Percentiles rank a stretch among this genome's conserved stretches.
Conservation (phyloP, 2,329 filamentous ascomycete genomes). For the Fusarium miscanthi region DNA sequence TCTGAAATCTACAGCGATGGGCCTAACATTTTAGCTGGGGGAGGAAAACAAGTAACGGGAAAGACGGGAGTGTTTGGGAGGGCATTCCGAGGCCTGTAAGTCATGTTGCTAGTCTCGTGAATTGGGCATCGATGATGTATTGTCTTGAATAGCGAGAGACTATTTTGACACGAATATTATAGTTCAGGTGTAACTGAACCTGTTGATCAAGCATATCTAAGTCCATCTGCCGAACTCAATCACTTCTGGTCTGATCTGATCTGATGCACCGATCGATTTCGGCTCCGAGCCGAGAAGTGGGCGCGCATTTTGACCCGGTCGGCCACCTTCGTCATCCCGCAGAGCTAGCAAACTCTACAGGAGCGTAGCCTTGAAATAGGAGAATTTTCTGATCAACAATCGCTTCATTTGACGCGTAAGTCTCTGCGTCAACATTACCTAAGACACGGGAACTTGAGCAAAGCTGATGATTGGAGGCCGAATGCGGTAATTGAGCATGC, state of each 20-base stretch:
- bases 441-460: neutral
- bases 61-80: neutral
- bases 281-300: conserved; percentile 14
- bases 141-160: neutral
- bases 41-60: neutral
- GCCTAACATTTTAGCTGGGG: neutral
- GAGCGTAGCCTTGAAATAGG: neutral
- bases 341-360: conserved; percentile 1
- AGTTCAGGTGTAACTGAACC: neutral
- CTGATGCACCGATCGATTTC: conserved; percentile 13
- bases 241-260: neutral
- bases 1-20: neutral
- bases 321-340: conserved; percentile 12
- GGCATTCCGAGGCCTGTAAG: neutral
- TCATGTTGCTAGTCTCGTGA: neutral
- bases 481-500: conserved; percentile 9
- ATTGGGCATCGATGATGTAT: neutral
- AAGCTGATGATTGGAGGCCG: neutral
- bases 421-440: neutral
- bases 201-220: neutral
- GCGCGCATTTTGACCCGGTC: neutral
- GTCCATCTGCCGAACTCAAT: neutral
- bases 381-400: conserved; percentile 1
- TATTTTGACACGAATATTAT: neutral
- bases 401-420: conserved; percentile 1